Evolutionary conservation across 1,284 basidiomycete genomes (phyloP).

Genomic region (Tranzscheliella williamsii): DNA sequence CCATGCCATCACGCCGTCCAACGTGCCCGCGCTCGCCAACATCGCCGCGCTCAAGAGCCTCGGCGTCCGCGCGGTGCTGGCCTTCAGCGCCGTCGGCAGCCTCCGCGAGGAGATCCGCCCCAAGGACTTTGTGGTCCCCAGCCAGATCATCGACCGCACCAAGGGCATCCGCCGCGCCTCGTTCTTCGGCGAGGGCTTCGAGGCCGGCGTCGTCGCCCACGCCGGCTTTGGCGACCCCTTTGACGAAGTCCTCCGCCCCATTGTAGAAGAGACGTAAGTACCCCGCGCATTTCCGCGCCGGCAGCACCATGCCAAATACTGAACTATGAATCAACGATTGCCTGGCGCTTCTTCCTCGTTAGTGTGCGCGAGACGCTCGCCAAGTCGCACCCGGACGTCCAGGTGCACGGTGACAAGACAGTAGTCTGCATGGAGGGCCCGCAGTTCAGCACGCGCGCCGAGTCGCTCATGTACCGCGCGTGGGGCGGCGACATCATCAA

Average conservation of each 20-base stretch:
- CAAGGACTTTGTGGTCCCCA: conserved; percentile 82
- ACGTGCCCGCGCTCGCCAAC: conserved; percentile 78
- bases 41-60: conserved; percentile 92
- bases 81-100: conserved; percentile 95
- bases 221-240: conserved; percentile 82
- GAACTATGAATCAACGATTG: no score
- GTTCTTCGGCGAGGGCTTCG: conserved; percentile 78
- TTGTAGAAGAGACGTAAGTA: conserved; percentile 44
- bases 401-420: conserved; percentile 73
- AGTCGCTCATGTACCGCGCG: conserved; percentile 88
- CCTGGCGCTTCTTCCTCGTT: background rate
- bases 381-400: conserved; percentile 23
- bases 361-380: conserved; percentile 34
- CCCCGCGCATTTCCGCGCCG: background rate
- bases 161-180: conserved; percentile 83
- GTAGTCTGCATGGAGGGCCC: conserved; percentile 98
- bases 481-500: conserved; percentile 71
- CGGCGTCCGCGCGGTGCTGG: conserved; percentile 84
- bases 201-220: conserved; percentile 77
- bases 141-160: conserved; percentile 94
- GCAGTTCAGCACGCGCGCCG: conserved; percentile 88
- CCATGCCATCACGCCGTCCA: conserved; percentile 66
- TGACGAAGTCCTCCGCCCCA: conserved; percentile 35
- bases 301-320: background rate
- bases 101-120: conserved; percentile 82